Percentiles rank a stretch among this genome's conserved stretches.
These are phyloP conservation scores for Phialophora macrospora DNA, from an alignment of 2,329 filamentous ascomycete species.

Conservation along the genomic window DNA sequence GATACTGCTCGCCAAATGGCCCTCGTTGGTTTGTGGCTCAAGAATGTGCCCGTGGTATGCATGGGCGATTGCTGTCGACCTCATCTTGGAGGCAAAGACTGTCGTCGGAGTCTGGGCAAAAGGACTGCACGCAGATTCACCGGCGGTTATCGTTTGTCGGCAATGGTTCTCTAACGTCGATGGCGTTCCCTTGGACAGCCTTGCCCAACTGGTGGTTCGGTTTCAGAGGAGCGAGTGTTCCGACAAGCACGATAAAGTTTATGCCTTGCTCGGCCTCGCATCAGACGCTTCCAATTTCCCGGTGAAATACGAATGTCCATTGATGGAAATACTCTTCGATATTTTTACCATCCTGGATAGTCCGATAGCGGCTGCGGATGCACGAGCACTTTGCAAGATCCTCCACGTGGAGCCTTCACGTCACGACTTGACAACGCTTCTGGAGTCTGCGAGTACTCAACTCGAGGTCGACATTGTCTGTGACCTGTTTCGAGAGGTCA, in stretches of 20 bases:
- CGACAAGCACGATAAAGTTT: background rate
- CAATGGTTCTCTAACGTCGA: background rate
- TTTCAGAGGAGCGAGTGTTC: conserved; percentile 1
- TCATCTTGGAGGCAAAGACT: background rate
- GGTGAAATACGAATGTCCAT: background rate
- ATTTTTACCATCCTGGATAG: too few species aligned
- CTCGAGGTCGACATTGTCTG: too few species aligned
- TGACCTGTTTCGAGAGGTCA: too few species aligned
- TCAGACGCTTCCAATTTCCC: background rate
- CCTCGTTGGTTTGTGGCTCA: background rate
- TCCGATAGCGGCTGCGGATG: too few species aligned
- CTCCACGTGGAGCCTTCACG: too few species aligned
- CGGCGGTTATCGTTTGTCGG: background rate
- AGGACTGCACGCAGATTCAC: background rate
- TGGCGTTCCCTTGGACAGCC: background rate
- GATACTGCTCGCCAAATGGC: conserved; percentile 2
- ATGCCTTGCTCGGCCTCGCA: background rate
- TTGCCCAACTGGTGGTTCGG: background rate
- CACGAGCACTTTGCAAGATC: too few species aligned
- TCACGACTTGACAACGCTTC: too few species aligned
- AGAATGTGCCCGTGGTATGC: background rate
- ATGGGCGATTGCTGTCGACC: background rate
- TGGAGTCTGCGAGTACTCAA: too few species aligned
- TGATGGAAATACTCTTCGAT: too few species aligned
- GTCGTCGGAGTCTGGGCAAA: background rate